A percentile compares a stretch with the other conserved stretches of the same genome.
phyloP scores from a whole-genome alignment of 2,329 filamentous ascomycete genomes.

The Eurotiales sp. region DNA sequence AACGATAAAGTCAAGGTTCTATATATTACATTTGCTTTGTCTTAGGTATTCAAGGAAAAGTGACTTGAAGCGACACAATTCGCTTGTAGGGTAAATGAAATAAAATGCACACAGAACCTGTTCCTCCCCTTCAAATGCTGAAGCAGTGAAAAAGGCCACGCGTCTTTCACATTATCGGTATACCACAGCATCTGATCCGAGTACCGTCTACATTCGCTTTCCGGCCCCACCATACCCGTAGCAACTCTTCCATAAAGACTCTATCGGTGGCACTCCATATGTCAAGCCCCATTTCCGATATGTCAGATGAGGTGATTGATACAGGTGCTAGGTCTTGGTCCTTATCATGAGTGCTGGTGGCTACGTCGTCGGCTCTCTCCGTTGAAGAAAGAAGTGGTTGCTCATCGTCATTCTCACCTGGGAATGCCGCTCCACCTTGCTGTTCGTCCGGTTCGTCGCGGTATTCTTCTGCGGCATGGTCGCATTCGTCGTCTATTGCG shows the following conservation, averaged over 20 bases:
- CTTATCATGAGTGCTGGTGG: neutral
- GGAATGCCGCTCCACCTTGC: slow-evolving; percentile 19
- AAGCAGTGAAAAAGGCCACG: no score
- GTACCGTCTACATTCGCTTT: slow-evolving; percentile 41
- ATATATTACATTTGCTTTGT: neutral
- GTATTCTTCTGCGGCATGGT: slow-evolving; percentile 16
- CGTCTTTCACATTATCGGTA: slow-evolving; percentile 40
- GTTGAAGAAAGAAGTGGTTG: slow-evolving; percentile 21
- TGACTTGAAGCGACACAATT: neutral
- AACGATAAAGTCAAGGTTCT: neutral
- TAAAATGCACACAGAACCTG: neutral
- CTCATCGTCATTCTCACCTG: slow-evolving; percentile 24
- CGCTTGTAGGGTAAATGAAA: no score
- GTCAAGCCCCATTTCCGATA: slow-evolving; percentile 48
- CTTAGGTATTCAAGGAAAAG: neutral
- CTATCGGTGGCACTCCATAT: slow-evolving; percentile 47
- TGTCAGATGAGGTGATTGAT: slow-evolving; percentile 41
- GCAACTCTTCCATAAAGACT: slow-evolving; percentile 43
- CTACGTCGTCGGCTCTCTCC: neutral
- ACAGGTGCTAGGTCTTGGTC: slow-evolving; percentile 21
- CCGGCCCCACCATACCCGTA: slow-evolving; percentile 45
- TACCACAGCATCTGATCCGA: slow-evolving; percentile 46
- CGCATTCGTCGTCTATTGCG: slow-evolving; percentile 18
- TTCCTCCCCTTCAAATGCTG: no score
- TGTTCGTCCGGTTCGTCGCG: slow-evolving; percentile 21